Conservation (phyloP, 352 stramenopile genomes). For the Globisporangium echinulatum region DNA sequence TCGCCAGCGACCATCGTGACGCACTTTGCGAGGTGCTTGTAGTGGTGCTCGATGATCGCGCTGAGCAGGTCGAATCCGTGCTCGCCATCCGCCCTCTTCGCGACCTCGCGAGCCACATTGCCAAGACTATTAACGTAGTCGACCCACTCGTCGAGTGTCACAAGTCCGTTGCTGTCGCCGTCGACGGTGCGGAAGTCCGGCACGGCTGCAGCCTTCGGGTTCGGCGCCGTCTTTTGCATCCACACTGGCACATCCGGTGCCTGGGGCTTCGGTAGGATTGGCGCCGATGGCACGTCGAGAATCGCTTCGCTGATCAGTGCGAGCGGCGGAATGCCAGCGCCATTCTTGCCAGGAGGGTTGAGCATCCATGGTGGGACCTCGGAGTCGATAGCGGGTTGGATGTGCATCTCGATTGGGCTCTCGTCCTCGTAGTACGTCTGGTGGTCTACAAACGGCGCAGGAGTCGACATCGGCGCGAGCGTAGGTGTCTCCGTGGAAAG, state of each 20-base stretch:
- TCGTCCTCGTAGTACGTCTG: too few species aligned
- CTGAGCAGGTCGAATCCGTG: slow-evolving; percentile 6
- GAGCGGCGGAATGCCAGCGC: background rate
- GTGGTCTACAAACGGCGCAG: background rate
- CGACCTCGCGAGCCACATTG: slow-evolving; percentile 10
- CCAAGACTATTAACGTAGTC: slow-evolving; percentile 21
- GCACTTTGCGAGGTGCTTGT: slow-evolving; percentile 21
- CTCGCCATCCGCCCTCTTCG: slow-evolving; percentile 4
- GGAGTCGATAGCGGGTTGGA: too few species aligned
- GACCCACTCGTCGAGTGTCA: slow-evolving; percentile 18
- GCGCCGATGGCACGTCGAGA: background rate
- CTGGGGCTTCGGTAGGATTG: background rate
- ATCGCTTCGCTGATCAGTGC: too few species aligned
- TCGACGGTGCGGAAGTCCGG: slow-evolving; percentile 17
- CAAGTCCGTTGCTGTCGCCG: slow-evolving; percentile 11
- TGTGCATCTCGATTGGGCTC: background rate
- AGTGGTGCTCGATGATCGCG: slow-evolving; percentile 24
- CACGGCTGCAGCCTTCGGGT: background rate
- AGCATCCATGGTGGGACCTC: too few species aligned
- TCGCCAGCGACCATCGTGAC: slow-evolving; percentile 16
- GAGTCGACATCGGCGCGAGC: background rate
- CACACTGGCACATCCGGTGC: background rate
- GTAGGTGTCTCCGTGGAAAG: background rate
- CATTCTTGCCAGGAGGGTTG: slow-evolving; percentile 1
- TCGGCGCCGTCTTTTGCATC: background rate